Percentiles rank a stretch among this genome's conserved stretches.
Conservation (phyloP, 345 rosid genomes). For the Arabidopsis thaliana region DNA sequence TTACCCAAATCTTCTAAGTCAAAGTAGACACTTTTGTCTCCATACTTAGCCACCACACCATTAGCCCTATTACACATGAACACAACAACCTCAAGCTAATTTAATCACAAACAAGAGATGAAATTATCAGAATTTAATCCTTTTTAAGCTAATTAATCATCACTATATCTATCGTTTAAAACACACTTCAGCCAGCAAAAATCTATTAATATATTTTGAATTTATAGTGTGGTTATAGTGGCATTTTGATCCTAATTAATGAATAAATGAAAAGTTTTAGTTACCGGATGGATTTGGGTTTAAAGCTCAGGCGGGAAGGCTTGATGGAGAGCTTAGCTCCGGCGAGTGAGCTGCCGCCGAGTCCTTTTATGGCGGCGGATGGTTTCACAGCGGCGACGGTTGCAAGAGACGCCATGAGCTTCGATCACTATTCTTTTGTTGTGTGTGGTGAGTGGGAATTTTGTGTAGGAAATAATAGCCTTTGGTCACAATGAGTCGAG, state of each 20-base stretch:
- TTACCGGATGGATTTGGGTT: conserved; percentile 61
- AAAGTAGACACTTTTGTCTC: conserved; percentile 95
- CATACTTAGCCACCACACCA: conserved; percentile 85
- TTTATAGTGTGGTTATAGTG: not conserved
- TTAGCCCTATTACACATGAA: conserved; percentile 47
- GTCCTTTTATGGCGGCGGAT: conserved; percentile 63
- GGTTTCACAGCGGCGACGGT: conserved; percentile 37
- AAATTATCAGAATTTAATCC: not conserved
- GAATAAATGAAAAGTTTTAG: not conserved
- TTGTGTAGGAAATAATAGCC: conserved; percentile 3
- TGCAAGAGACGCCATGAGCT: conserved; percentile 46
- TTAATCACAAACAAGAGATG: conserved; percentile 3
- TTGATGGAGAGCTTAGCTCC: conserved; percentile 78
- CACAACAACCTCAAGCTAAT: conserved; percentile 18
- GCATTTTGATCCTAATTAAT: not conserved
- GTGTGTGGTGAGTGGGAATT: not conserved
- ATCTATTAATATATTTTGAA: not conserved
- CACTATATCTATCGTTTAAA: not conserved
- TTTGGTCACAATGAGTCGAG: conserved; percentile 10
- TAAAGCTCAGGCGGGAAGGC: conserved; percentile 61
- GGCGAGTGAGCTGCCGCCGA: conserved; percentile 68
- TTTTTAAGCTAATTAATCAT: not conserved
- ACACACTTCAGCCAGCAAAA: not conserved
- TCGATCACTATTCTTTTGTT: conserved; percentile 1
- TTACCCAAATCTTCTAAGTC: conserved; percentile 95